Conservation (phyloP, 2,329 filamentous ascomycete species). For the Cryphonectria parasitica region DNA sequence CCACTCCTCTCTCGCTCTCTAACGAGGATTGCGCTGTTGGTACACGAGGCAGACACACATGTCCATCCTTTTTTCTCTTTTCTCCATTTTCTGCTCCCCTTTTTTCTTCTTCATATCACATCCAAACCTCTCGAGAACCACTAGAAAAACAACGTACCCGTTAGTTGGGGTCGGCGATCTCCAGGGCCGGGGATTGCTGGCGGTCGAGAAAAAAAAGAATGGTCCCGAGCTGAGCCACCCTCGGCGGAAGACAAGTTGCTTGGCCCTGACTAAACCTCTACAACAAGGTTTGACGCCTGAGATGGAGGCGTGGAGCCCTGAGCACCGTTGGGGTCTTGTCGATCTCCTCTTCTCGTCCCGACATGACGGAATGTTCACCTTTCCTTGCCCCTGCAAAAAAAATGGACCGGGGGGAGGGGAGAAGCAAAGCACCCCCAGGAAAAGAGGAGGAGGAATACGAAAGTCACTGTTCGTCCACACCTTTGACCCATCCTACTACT, state of each 20-base stretch:
- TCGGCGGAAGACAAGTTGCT: not conserved
- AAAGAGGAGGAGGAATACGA: not conserved
- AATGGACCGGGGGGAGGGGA: not conserved
- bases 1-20: not conserved
- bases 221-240: not conserved
- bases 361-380: not conserved
- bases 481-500: not conserved
- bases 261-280: not conserved
- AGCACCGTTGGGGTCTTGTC: not conserved
- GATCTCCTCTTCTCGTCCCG: not conserved
- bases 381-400: not conserved
- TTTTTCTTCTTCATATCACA: too few relatives aligned
- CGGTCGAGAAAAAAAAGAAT: too few relatives aligned
- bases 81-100: too few relatives aligned
- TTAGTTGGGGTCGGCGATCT: not conserved
- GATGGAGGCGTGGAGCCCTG: not conserved
- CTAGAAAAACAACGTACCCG: too few relatives aligned
- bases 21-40: too few relatives aligned
- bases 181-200: too few relatives aligned
- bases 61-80: too few relatives aligned
- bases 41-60: too few relatives aligned
- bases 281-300: not conserved
- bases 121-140: too few relatives aligned
- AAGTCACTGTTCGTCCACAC: not conserved
- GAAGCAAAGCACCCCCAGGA: not conserved